Conservation (phyloP, 2,329 filamentous ascomycete species). For the Alternaria longipes region DNA sequence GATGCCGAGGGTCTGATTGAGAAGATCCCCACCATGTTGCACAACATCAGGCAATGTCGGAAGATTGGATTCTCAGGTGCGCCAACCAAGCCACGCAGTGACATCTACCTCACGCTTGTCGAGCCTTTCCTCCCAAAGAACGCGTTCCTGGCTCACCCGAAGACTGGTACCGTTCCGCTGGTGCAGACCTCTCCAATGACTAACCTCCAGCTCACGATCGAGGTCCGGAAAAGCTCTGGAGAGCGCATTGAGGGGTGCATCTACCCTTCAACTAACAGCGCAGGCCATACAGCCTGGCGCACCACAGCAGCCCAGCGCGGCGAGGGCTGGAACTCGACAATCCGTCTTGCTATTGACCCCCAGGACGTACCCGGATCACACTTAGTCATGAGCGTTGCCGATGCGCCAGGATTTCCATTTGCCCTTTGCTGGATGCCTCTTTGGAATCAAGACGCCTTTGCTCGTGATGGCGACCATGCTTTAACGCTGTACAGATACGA, state of each 20-base stretch:
- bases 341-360: conserved; percentile 80
- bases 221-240: conserved; percentile 81
- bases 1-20: conserved; percentile 85
- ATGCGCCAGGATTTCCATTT: conserved; percentile 87
- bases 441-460: conserved; percentile 91
- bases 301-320: conserved; percentile 82
- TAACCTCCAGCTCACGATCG: conserved; percentile 87
- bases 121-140: conserved; percentile 79
- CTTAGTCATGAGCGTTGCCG: conserved; percentile 87
- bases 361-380: conserved; percentile 84
- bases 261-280: conserved; percentile 81
- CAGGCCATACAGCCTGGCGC: conserved; percentile 84
- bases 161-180: conserved; percentile 81
- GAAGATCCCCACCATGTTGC: conserved; percentile 85
- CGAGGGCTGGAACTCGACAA: conserved; percentile 86
- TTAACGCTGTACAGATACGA: conserved; percentile 90
- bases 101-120: conserved; percentile 90
- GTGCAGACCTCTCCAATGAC: conserved; percentile 70
- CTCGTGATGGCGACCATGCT: conserved; percentile 82
- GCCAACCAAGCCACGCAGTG: conserved; percentile 85
- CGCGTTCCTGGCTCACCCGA: conserved; percentile 71
- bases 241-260: conserved; percentile 89
- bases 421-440: conserved; percentile 92
- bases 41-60: conserved; percentile 79
- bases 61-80: conserved; percentile 95